Evolutionary conservation across 345 rosid species (phyloP), one percentile per base, ranked within the genome.

Genomic region (Pistacia vera): DNA sequence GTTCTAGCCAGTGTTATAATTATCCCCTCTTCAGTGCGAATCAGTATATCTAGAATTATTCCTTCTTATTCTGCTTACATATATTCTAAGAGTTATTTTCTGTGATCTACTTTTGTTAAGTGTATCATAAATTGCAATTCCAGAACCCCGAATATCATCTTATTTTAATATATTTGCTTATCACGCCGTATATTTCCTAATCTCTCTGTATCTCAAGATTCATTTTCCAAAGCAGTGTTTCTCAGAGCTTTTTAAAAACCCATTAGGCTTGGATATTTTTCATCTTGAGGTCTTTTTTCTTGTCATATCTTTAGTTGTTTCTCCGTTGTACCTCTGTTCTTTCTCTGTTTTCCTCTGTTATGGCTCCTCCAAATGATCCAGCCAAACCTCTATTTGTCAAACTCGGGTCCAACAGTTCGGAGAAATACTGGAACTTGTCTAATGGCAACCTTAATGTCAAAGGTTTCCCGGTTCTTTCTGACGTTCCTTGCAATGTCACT

Each of bases 351-450:
- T 78, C 56, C 59, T 74, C 49, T 55, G 28, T 59, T 62, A 90
- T 92, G 97, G 92, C 94, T 65, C 91, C 92, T 3, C 90, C 90
- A 22, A 86, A 88, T 73, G 80, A 87, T 38, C 81, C 88, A 14
- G 20, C 80, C 8, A 64, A 61, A 51, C 68, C 81, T 13, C 33
- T 48, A 73, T 46, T 57, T 41, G 75, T 72, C 69, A 72, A 73
- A 41, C 66, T 71, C 33, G 58, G 48, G 2, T 11, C 86, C 3
- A 75, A 66, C 5, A 75, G 71, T 59, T 59, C 33, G 18, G 81
- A 46, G 66, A 83, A 83, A 49, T 69, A 44, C 72, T 83, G 91
- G 30, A 73, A 67, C 71, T 70, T 94, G 56, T 84, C 89, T 1
- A 49, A 79, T n/a, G 88, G 90, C 4, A 80, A 73, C 18, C 77